Evolutionary conservation across 257 asterid species (phyloP).

Genomic region (Capsicum baccatum): DNA sequence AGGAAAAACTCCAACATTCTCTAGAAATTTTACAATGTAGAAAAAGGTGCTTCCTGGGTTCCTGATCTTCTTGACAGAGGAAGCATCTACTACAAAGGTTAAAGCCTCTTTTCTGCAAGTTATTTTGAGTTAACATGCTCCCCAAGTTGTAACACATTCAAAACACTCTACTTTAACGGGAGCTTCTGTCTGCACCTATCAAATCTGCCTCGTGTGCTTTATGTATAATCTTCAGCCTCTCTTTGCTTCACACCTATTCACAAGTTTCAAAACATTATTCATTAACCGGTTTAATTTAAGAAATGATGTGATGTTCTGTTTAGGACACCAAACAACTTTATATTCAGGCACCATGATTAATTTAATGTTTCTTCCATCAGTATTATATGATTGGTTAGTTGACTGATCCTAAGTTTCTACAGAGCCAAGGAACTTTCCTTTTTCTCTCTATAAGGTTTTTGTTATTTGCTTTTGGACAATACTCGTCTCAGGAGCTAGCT

Average conservation of each 20-base stretch:
- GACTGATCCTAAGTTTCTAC: constrained; percentile 12
- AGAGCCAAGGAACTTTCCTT: not conserved
- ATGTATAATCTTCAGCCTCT: not conserved
- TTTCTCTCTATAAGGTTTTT: not conserved
- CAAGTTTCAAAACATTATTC: not conserved
- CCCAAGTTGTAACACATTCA: too few relatives aligned
- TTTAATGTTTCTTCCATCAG: constrained; percentile 16
- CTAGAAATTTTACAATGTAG: too few relatives aligned
- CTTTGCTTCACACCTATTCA: constrained; percentile 2
- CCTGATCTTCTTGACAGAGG: too few relatives aligned
- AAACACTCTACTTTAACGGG: too few relatives aligned
- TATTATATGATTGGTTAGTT: not conserved
- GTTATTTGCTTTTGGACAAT: not conserved
- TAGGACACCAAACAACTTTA: not conserved
- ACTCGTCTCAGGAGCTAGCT: not conserved
- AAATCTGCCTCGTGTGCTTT: constrained; percentile 17
- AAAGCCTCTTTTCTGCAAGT: too few relatives aligned
- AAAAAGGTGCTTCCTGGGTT: too few relatives aligned
- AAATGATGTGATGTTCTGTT: not conserved
- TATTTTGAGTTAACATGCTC: too few relatives aligned
- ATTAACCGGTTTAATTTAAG: constrained; percentile 11
- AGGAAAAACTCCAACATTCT: too few relatives aligned
- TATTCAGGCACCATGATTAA: not conserved
- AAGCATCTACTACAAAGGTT: too few relatives aligned
- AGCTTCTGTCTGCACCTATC: not conserved